Percentiles rank a stretch among this genome's conserved stretches.
These are phyloP conservation scores for Serendipita vermifera DNA, from an alignment of 768 basidiomycete species.

Conservation along the genomic window DNA sequence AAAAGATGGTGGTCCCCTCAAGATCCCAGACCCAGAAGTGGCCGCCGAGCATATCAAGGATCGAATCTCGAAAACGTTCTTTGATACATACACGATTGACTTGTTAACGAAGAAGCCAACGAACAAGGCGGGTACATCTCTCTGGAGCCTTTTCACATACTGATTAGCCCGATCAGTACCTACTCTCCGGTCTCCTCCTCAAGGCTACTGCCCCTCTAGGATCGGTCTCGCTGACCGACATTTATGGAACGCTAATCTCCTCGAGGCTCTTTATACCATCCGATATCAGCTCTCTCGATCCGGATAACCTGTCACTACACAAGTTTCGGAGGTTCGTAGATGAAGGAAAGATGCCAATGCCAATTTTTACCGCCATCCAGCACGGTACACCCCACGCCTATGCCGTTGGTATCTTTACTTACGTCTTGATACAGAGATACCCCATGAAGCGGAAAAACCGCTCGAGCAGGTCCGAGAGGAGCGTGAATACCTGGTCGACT, in stretches of 20 bases:
- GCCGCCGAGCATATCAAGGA: constrained; percentile 18
- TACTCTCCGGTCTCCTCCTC: constrained; percentile 20
- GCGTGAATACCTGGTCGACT: constrained; percentile 15
- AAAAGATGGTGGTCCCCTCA: no score
- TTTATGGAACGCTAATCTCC: constrained; percentile 21
- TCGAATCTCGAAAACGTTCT: constrained; percentile 20
- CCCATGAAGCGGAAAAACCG: neutral
- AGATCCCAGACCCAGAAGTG: constrained; percentile 11
- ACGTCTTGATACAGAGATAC: neutral
- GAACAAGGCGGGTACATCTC: constrained; percentile 15
- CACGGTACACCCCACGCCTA: constrained; percentile 17
- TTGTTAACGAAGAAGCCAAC: constrained; percentile 19
- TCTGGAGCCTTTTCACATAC: neutral
- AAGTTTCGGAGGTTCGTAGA: constrained; percentile 18
- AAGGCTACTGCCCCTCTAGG: constrained; percentile 18
- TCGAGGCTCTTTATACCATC: constrained; percentile 21
- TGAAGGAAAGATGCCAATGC: constrained; percentile 19
- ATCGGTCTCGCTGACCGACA: constrained; percentile 19
- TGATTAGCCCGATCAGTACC: constrained; percentile 13
- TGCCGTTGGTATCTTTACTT: neutral
- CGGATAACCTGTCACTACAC: constrained; percentile 18
- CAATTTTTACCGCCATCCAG: constrained; percentile 23
- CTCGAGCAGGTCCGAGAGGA: neutral
- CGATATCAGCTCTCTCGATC: constrained; percentile 15
- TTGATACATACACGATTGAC: constrained; percentile 20